phyloP scores from a whole-genome alignment of 106 monocot genomes.

The Platanthera guangdongensis region DNA sequence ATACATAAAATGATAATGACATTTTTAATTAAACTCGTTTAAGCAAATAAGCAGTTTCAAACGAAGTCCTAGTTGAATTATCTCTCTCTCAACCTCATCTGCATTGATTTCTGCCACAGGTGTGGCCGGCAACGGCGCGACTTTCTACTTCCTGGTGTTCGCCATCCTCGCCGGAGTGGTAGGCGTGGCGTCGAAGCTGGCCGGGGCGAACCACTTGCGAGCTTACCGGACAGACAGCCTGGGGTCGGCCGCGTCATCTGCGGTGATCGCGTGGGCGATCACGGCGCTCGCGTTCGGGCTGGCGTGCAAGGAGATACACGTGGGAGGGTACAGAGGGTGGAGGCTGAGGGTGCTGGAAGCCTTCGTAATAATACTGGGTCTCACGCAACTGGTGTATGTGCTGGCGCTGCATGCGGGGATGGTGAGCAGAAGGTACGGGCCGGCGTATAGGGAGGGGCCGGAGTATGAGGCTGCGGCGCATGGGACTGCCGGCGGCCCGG shows the following conservation, averaged over 20 bases:
- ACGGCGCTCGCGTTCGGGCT: conserved; percentile 73
- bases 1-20: too few species aligned
- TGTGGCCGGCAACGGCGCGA: conserved; percentile 64
- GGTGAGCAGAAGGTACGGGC: conserved; percentile 59
- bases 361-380: conserved; percentile 45
- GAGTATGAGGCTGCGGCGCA: conserved; percentile 15
- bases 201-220: conserved; percentile 59
- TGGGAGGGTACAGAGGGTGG: conserved; percentile 69
- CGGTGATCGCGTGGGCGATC: conserved; percentile 57
- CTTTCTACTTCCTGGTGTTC: conserved; percentile 79
- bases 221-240: conserved; percentile 59
- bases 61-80: too few species aligned
- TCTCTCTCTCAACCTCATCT: neutral
- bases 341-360: conserved; percentile 57
- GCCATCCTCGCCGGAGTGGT: conserved; percentile 74
- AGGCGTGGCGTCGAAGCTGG: conserved; percentile 68
- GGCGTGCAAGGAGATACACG: conserved; percentile 77
- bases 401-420: conserved; percentile 53
- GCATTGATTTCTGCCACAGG: conserved; percentile 13
- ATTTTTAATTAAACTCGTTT: neutral
- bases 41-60: neutral
- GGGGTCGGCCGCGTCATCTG: conserved; percentile 37
- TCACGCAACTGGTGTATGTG: conserved; percentile 70
- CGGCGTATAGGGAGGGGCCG: conserved; percentile 48
- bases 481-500: conserved; percentile 6